Evolutionary conservation across 345 rosid species (phyloP), one percentile per base, ranked within the genome.

Genomic region (Fremontodendron californicum): DNA sequence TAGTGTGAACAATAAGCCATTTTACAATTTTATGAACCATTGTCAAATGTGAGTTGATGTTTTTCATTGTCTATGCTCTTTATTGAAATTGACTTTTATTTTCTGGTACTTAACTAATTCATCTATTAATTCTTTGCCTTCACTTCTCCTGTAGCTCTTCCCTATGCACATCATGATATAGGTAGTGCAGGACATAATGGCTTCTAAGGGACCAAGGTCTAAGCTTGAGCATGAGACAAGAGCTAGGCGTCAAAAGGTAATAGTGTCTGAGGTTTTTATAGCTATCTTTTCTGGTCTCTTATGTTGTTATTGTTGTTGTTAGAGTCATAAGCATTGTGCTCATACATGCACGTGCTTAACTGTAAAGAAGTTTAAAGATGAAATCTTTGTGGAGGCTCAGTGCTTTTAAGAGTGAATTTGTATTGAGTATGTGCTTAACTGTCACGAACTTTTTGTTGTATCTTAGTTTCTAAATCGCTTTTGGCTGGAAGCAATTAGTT

Each of bases 201-300:
- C 92, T 15, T 87, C 94, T 48, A 90, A 90, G 82, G 94, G 89
- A 78, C 87, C 87, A 46, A 84, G 86, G 81, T 81, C 90, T 71
- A 92, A 84, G 90, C 91, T 90, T 74, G 98, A 94, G 81, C 90
- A 80, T 70, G 98, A 94, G 57, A 87, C 96, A 40, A 87, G 86
- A 89, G 88, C 96, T 89, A 90, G 91, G 83, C 97, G 98, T 70
- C 97, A 88, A 21, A 94, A 92, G 97, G 98, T 91, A 61, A 37
- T 60, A 66, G 83, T 71, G 78, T 23, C 15, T 18, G 23, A 43
- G 21, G 73, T 72, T 58, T 21, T 6, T 60, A 33, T 29, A 29
- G 15, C 42, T 58, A 9, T 68, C 39, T 58, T 68, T 45, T 11
- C 5, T 27, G 51, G 25, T 77, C 57, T 58, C 1, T 73, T 77